Percentiles rank a stretch among this genome's conserved stretches.
phyloP scores from a whole-genome alignment of 805 yeast genomes.

The Kurtzmaniella cleridarum region DNA sequence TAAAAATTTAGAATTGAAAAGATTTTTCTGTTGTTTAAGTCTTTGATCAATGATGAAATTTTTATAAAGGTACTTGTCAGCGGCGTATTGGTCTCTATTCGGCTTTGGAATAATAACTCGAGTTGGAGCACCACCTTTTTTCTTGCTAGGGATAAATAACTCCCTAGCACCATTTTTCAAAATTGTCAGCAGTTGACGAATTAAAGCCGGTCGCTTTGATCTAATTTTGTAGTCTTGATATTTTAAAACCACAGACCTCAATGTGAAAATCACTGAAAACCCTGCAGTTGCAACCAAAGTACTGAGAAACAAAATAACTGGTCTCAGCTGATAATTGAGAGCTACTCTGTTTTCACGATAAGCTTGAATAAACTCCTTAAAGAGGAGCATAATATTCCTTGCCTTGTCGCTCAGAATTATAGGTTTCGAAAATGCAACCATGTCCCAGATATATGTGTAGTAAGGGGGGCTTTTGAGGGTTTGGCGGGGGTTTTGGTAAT shows the following conservation, averaged over 20 bases:
- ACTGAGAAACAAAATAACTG: slow-evolving; percentile 36
- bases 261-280: slow-evolving; percentile 27
- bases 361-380: slow-evolving; percentile 31
- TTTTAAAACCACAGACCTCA: slow-evolving; percentile 23
- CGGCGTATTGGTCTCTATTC: slow-evolving; percentile 46
- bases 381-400: slow-evolving; percentile 25
- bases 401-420: slow-evolving; percentile 18
- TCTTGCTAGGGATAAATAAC: slow-evolving; percentile 45
- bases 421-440: slow-evolving; percentile 3
- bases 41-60: slow-evolving; percentile 34
- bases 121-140: slow-evolving; percentile 21
- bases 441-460: neutral
- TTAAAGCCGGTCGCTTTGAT: slow-evolving; percentile 29
- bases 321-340: slow-evolving; percentile 37
- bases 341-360: slow-evolving; percentile 31
- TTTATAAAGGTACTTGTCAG: slow-evolving; percentile 50
- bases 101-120: slow-evolving; percentile 44
- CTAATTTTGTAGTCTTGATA: slow-evolving; percentile 25
- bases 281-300: slow-evolving; percentile 38
- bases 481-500: too few species aligned
- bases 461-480: too few species aligned
- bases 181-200: slow-evolving; percentile 38
- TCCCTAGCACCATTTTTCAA: slow-evolving; percentile 42
- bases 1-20: slow-evolving; percentile 58
- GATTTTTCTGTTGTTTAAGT: slow-evolving; percentile 21